Evolutionary conservation across 805 yeast species (phyloP).

Genomic region (Kodamaea leandrae): DNA sequence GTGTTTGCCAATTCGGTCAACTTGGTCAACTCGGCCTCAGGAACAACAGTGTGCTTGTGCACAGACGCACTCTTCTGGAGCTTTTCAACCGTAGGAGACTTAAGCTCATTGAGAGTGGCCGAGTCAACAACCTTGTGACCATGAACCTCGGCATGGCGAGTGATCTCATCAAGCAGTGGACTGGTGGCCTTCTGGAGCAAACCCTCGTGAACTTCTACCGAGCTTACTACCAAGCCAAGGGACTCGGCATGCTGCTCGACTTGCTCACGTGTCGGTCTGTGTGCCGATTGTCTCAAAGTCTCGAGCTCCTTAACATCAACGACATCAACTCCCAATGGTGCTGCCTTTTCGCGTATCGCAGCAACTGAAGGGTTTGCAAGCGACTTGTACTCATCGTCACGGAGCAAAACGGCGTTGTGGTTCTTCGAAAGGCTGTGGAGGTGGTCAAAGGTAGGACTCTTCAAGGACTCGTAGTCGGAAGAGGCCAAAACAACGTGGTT

Average conservation of each 20-base stretch:
- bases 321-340: constrained; percentile 16
- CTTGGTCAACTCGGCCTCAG: constrained; percentile 2
- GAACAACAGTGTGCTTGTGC: constrained; percentile 9
- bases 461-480: neutral
- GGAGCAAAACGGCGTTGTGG: constrained; percentile 1
- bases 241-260: constrained; percentile 15
- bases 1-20: constrained; percentile 10
- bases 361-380: constrained; percentile 24
- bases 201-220: constrained; percentile 7
- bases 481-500: neutral
- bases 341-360: constrained; percentile 33
- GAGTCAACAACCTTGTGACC: constrained; percentile 8
- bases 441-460: constrained; percentile 21
- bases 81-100: constrained; percentile 8
- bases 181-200: constrained; percentile 12
- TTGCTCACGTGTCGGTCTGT: constrained; percentile 21
- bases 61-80: constrained; percentile 11
- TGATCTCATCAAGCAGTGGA: constrained; percentile 17
- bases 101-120: constrained; percentile 6
- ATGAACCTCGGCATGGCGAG: constrained; percentile 15
- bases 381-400: constrained; percentile 13
- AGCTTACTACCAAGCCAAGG: constrained; percentile 8
- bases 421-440: constrained; percentile 9
- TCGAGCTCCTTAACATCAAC: constrained; percentile 15
- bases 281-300: constrained; percentile 12